phyloP scores from a whole-genome alignment of 345 rosid genomes.

The Fremontodendron californicum region DNA sequence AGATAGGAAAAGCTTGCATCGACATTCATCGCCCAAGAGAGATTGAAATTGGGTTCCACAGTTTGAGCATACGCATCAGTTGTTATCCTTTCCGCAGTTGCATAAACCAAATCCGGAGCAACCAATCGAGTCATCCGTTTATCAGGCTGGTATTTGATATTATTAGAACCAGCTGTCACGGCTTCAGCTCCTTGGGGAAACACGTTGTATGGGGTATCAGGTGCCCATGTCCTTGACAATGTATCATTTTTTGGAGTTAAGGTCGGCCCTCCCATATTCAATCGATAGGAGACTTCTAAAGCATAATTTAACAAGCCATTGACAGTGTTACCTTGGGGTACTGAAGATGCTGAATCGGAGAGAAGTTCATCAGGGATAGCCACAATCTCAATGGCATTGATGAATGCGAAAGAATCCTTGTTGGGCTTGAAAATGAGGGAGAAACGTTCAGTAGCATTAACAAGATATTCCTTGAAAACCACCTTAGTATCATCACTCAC shows the following conservation, averaged over 20 bases:
- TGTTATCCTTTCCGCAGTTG: slow-evolving; percentile 49
- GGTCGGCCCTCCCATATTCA: slow-evolving; percentile 63
- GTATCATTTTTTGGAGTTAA: slow-evolving; percentile 52
- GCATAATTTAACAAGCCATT: slow-evolving; percentile 45
- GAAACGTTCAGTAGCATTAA: slow-evolving; percentile 43
- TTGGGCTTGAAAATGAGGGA: slow-evolving; percentile 52
- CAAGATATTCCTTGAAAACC: slow-evolving; percentile 66
- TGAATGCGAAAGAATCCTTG: slow-evolving; percentile 49
- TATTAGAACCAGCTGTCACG: slow-evolving; percentile 13
- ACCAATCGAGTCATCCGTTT: slow-evolving; percentile 40
- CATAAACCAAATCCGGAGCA: slow-evolving; percentile 59
- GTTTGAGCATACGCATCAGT: slow-evolving; percentile 33
- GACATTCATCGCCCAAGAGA: slow-evolving; percentile 60
- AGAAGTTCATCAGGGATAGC: slow-evolving; percentile 59
- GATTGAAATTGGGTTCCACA: slow-evolving; percentile 52
- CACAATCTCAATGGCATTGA: slow-evolving; percentile 71
- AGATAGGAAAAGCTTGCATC: slow-evolving; percentile 55
- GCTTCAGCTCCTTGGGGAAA: slow-evolving; percentile 53
- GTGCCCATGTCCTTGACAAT: slow-evolving; percentile 60
- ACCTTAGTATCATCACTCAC: slow-evolving; percentile 18
- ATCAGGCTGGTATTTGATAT: slow-evolving; percentile 41
- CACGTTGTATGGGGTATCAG: slow-evolving; percentile 42
- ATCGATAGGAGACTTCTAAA: slow-evolving; percentile 50
- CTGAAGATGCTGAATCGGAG: slow-evolving; percentile 46
- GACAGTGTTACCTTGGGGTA: slow-evolving; percentile 43